A percentile compares a stretch with the other conserved stretches of the same genome.
phyloP scores from a whole-genome alignment of 1,139 yeast genomes.

The Kluyveromyces sp. region DNA sequence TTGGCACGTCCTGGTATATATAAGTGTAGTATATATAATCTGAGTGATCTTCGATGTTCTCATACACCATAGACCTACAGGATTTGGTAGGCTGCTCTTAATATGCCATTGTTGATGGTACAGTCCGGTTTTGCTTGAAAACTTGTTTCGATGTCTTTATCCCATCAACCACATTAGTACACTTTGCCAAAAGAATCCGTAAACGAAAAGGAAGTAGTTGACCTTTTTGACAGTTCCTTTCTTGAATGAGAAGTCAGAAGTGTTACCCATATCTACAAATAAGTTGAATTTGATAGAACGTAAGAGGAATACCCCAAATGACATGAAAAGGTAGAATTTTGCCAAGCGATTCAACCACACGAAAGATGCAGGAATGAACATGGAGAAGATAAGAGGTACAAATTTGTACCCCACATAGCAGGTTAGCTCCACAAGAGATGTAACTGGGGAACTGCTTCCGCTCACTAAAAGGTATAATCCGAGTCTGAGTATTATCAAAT shows the following conservation, averaged over 20 bases:
- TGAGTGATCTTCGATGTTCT: too few relatives aligned
- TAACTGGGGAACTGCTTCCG: slow-evolving; percentile 30
- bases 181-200: slow-evolving; percentile 78
- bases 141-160: slow-evolving; percentile 14
- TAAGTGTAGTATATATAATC: too few relatives aligned
- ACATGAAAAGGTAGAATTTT: slow-evolving; percentile 41
- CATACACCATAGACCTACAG: too few relatives aligned
- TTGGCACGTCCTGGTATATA: not conserved
- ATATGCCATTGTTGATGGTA: too few relatives aligned
- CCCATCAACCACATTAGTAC: slow-evolving; percentile 49
- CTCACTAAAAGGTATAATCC: slow-evolving; percentile 51
- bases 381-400: slow-evolving; percentile 60
- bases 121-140: too few relatives aligned
- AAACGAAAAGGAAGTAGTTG: slow-evolving; percentile 77
- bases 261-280: slow-evolving; percentile 50
- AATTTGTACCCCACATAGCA: slow-evolving; percentile 94
- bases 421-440: slow-evolving; percentile 68
- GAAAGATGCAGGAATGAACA: slow-evolving; percentile 40
- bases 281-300: slow-evolving; percentile 78
- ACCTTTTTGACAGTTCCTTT: slow-evolving; percentile 73
- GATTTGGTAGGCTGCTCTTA: too few relatives aligned
- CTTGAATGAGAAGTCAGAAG: slow-evolving; percentile 45
- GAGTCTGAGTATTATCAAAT: slow-evolving; percentile 52
- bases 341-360: slow-evolving; percentile 34
- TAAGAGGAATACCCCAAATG: slow-evolving; percentile 67